A percentile compares a stretch with the other conserved stretches of the same genome.
phyloP scores from a whole-genome alignment of 352 stramenopile species.

The Globisporangium spiculum region DNA sequence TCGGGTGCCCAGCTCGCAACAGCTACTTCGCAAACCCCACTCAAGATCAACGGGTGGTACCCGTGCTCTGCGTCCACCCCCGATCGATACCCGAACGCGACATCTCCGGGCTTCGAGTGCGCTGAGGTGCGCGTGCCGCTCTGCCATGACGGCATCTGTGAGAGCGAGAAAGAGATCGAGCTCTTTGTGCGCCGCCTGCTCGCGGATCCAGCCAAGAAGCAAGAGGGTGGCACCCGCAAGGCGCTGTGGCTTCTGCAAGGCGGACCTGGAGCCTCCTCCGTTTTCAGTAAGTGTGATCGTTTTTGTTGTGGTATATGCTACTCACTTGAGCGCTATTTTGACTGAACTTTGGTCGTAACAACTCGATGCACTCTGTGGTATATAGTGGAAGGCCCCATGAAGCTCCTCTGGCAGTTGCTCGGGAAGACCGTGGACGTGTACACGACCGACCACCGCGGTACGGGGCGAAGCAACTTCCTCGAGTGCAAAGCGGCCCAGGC shows the following conservation, averaged over 20 bases:
- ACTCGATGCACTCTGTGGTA: too few relatives aligned
- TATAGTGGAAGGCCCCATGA: conserved; percentile 16
- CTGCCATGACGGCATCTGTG: conserved; percentile 62
- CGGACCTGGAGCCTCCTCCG: conserved; percentile 15
- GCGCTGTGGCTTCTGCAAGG: conserved; percentile 22
- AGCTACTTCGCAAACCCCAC: too few relatives aligned
- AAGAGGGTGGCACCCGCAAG: background rate
- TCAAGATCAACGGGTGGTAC: too few relatives aligned
- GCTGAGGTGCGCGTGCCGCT: conserved; percentile 56
- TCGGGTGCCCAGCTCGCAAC: too few relatives aligned
- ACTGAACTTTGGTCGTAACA: too few relatives aligned
- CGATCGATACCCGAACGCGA: background rate
- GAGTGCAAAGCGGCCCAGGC: conserved; percentile 6
- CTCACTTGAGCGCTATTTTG: too few relatives aligned
- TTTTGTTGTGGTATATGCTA: background rate
- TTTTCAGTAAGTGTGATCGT: conserved; percentile 13
- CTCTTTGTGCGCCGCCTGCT: conserved; percentile 40
- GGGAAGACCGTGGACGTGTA: conserved; percentile 8
- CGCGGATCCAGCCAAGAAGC: background rate
- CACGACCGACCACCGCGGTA: conserved; percentile 19
- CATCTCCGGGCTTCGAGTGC: conserved; percentile 32
- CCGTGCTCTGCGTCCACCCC: background rate
- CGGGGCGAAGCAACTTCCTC: conserved; percentile 10
- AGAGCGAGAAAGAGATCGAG: conserved; percentile 52
- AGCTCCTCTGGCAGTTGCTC: background rate